Conservation (phyloP, 352 stramenopile genomes). For the Globisporangium abappressorium region DNA sequence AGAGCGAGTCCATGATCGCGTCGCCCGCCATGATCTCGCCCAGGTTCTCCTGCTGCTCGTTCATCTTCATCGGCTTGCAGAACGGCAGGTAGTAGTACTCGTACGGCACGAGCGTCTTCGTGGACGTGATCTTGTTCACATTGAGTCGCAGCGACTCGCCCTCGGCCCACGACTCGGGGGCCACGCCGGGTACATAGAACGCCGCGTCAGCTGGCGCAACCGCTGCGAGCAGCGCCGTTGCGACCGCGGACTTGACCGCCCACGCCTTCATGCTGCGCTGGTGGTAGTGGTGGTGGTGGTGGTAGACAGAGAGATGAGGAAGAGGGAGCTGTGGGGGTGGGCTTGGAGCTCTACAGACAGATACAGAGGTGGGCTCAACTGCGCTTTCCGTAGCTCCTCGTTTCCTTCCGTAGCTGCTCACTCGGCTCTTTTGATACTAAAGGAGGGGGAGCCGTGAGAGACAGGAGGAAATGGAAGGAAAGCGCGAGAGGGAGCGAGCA, state of each 20-base stretch:
- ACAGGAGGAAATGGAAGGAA: neutral
- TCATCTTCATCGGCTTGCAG: slow-evolving; percentile 81
- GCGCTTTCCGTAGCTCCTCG: neutral
- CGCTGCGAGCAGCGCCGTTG: slow-evolving; percentile 20
- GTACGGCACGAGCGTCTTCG: slow-evolving; percentile 97
- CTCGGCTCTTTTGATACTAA: neutral
- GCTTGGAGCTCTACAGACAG: neutral
- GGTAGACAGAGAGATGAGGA: neutral
- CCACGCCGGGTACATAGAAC: slow-evolving; percentile 86
- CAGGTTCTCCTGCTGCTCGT: slow-evolving; percentile 89
- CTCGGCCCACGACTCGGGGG: slow-evolving; percentile 77
- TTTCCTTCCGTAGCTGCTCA: neutral
- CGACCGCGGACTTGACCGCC: neutral
- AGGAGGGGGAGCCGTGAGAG: neutral
- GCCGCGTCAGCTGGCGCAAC: slow-evolving; percentile 35
- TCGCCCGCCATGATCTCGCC: slow-evolving; percentile 92
- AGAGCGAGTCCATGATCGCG: slow-evolving; percentile 91
- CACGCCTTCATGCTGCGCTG: slow-evolving; percentile 16
- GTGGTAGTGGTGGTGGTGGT: neutral
- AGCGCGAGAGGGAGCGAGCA: neutral
- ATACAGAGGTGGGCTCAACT: neutral
- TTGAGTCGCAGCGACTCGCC: slow-evolving; percentile 90
- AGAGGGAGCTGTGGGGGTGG: neutral
- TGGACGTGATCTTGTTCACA: slow-evolving; percentile 98
- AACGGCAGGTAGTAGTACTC: slow-evolving; percentile 99